phyloP scores from a whole-genome alignment of 1,284 basidiomycete genomes.

The Pholiota adiposa region DNA sequence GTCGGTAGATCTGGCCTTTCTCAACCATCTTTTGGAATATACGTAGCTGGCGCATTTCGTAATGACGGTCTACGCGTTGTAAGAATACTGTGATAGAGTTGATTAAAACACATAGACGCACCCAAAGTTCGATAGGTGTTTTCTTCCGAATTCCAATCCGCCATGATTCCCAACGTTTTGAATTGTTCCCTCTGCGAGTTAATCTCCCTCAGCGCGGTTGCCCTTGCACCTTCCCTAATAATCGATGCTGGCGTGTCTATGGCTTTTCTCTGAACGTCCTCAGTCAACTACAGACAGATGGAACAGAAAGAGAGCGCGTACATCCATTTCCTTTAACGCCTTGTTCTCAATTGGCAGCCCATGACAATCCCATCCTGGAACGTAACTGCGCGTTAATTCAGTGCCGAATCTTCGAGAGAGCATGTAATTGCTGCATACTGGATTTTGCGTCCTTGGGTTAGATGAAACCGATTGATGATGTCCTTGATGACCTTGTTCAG shows the following conservation, averaged over 20 bases:
- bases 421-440: conserved; percentile 59
- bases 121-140: conserved; percentile 89
- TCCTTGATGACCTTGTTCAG: conserved; percentile 98
- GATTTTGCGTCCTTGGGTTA: conserved; percentile 79
- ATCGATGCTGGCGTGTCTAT: conserved; percentile 58
- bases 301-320: conserved; percentile 34
- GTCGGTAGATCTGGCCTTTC: conserved; percentile 85
- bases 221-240: conserved; percentile 78
- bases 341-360: conserved; percentile 97
- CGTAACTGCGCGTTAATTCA: conserved; percentile 60
- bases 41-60: conserved; percentile 88
- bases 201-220: conserved; percentile 80
- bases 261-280: conserved; percentile 45
- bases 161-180: conserved; percentile 87
- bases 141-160: conserved; percentile 79
- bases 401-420: not conserved
- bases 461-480: conserved; percentile 90
- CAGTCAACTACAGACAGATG: not conserved
- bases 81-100: not conserved
- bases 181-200: conserved; percentile 84
- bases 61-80: conserved; percentile 68
- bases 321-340: conserved; percentile 78
- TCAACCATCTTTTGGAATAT: conserved; percentile 92
- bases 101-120: conserved; percentile 36
- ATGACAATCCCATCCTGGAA: conserved; percentile 99